These are phyloP conservation scores for Trypanosoma brucei DNA, from an alignment of 208 protist genomes.

Conservation along the genomic window DNA sequence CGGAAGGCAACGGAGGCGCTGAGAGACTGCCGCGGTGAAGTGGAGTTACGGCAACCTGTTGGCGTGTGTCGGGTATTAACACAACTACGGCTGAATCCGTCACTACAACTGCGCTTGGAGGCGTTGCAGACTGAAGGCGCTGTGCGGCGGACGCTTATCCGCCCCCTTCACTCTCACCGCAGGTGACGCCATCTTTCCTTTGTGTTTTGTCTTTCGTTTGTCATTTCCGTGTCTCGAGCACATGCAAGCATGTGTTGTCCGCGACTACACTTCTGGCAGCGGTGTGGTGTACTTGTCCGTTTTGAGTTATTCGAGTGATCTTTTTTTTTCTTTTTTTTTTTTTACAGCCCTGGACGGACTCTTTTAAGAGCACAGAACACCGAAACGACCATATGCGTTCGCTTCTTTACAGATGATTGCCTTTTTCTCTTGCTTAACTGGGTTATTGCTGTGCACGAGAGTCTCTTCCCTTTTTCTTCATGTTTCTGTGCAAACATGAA, in stretches of 20 bases:
- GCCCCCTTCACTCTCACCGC: slow-evolving; percentile 18
- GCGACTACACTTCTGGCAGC: no score
- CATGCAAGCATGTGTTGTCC: no score
- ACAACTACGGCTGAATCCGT: slow-evolving; percentile 23
- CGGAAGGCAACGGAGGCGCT: slow-evolving; percentile 17
- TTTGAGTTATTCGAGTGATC: no score
- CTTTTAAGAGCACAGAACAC: no score
- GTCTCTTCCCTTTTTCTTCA: neutral
- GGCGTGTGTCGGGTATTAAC: slow-evolving; percentile 22
- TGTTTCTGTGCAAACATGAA: neutral
- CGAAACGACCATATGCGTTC: no score
- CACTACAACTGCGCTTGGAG: slow-evolving; percentile 8
- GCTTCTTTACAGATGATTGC: no score
- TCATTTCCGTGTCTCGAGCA: no score
- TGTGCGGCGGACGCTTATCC: neutral
- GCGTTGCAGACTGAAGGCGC: slow-evolving; percentile 2
- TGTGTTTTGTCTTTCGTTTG: no score
- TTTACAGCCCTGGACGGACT: no score
- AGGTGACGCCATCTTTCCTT: neutral
- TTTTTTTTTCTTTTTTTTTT: no score
- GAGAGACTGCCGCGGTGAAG: neutral
- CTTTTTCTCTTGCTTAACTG: no score
- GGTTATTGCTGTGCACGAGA: neutral
- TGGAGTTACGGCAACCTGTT: slow-evolving; percentile 10
- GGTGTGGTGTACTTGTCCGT: no score